Evolutionary conservation across 2,329 filamentous ascomycete genomes (phyloP).

Genomic region (Ascochyta koolunga): DNA sequence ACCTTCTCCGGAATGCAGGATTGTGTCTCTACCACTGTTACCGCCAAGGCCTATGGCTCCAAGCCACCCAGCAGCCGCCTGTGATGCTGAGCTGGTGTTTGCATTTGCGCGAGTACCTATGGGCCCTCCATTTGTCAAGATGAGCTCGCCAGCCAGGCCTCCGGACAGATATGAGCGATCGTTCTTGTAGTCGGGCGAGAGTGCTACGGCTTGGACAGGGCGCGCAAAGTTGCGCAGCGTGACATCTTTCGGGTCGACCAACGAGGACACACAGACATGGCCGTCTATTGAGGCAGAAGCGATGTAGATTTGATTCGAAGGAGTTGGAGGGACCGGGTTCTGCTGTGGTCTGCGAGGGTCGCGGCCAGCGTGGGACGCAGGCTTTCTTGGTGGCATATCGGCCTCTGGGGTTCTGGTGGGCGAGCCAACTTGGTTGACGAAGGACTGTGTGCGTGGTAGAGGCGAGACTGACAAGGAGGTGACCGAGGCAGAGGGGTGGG

Average conservation of each 20-base stretch:
- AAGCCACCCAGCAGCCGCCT: slow-evolving; percentile 87
- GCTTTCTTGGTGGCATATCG: slow-evolving; percentile 51
- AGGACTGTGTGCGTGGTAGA: slow-evolving; percentile 65
- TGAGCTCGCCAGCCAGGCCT: slow-evolving; percentile 83
- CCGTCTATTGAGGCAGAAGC: slow-evolving; percentile 95
- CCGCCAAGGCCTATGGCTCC: slow-evolving; percentile 82
- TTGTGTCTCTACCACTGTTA: slow-evolving; percentile 80
- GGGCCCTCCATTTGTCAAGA: slow-evolving; percentile 82
- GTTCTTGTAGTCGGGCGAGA: slow-evolving; percentile 94
- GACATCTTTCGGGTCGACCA: slow-evolving; percentile 88
- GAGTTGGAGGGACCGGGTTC: slow-evolving; percentile 69
- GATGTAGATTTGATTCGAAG: slow-evolving; percentile 91
- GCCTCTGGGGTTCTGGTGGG: slow-evolving; percentile 29
- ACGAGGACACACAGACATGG: slow-evolving; percentile 88
- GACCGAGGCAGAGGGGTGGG: slow-evolving; percentile 83
- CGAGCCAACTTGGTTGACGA: slow-evolving; percentile 22
- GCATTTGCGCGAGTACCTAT: slow-evolving; percentile 80
- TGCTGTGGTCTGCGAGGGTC: slow-evolving; percentile 61
- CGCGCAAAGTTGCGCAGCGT: slow-evolving; percentile 91
- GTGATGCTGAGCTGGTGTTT: slow-evolving; percentile 84
- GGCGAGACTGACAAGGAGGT: slow-evolving; percentile 91
- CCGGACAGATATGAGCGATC: slow-evolving; percentile 91
- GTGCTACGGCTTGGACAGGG: slow-evolving; percentile 86
- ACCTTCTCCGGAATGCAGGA: slow-evolving; percentile 91
- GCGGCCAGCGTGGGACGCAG: slow-evolving; percentile 34